Evolutionary conservation across 306 rosid genomes (phyloP).

Genomic region (Vicia villosa): DNA sequence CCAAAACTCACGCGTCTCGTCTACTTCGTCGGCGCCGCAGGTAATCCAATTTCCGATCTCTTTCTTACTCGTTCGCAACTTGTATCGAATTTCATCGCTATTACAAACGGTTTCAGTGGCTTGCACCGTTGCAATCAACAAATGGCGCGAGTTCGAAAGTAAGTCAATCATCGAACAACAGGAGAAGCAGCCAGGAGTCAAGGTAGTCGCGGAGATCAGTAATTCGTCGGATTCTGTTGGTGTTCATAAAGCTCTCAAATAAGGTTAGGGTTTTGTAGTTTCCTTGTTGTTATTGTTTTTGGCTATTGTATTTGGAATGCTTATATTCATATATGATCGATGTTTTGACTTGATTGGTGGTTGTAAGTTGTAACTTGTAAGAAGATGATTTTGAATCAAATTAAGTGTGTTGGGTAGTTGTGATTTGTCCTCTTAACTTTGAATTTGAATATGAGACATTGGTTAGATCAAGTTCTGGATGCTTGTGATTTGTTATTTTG

Average conservation of each 20-base stretch:
- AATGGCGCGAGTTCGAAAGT: slow-evolving; percentile 59
- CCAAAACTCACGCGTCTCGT: slow-evolving; percentile 74
- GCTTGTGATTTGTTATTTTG: too few species aligned
- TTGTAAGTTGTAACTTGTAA: slow-evolving; percentile 37
- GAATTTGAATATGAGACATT: slow-evolving; percentile 10
- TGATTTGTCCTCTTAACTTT: not conserved
- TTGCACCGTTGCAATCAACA: slow-evolving; percentile 55
- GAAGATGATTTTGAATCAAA: slow-evolving; percentile 18
- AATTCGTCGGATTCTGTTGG: slow-evolving; percentile 43
- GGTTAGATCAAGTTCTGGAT: slow-evolving; percentile 8
- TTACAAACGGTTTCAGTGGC: slow-evolving; percentile 45
- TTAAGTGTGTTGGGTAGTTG: slow-evolving; percentile 1
- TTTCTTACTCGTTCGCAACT: not conserved
- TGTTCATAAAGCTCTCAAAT: slow-evolving; percentile 46
- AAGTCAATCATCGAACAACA: slow-evolving; percentile 44
- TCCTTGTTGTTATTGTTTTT: not conserved
- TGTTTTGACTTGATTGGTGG: not conserved
- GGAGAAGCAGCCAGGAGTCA: slow-evolving; percentile 28
- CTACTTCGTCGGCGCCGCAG: slow-evolving; percentile 77
- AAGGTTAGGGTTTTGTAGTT: slow-evolving; percentile 36
- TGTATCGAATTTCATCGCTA: not conserved
- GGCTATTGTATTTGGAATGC: not conserved
- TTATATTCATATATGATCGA: not conserved
- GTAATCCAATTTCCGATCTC: slow-evolving; percentile 48
- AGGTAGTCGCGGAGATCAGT: slow-evolving; percentile 19